Evolutionary conservation across 768 basidiomycete genomes (phyloP).

Genomic region (Daedaleopsis nitida): DNA sequence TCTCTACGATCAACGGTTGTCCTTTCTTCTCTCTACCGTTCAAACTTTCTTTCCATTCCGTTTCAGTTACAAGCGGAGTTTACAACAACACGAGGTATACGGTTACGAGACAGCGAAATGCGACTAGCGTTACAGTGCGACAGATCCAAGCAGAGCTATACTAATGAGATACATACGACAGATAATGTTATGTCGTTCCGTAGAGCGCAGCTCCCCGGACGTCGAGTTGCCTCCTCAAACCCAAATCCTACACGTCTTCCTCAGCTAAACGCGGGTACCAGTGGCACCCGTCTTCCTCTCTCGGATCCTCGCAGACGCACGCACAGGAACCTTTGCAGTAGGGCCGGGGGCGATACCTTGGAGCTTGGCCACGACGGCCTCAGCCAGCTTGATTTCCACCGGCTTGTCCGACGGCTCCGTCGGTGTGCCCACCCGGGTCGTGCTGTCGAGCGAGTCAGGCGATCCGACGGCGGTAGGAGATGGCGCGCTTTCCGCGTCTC

Average conservation of each 20-base stretch:
- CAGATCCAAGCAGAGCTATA: neutral
- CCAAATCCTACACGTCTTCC: too few relatives aligned
- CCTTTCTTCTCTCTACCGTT: neutral
- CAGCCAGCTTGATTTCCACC: neutral
- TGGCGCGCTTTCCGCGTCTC: neutral
- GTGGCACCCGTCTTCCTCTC: neutral
- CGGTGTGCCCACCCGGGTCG: neutral
- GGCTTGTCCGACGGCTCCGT: neutral
- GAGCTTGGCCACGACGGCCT: neutral
- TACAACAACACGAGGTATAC: neutral
- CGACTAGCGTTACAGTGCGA: neutral
- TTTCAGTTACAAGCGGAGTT: neutral
- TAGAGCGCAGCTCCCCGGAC: neutral
- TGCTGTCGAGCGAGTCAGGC: neutral
- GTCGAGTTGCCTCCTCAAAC: neutral
- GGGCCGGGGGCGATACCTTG: neutral
- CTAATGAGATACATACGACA: neutral
- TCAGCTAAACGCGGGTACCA: too few relatives aligned
- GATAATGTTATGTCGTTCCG: neutral
- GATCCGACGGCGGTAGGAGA: neutral
- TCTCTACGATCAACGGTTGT: neutral
- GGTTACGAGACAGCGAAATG: neutral
- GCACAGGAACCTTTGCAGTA: neutral
- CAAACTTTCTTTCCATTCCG: neutral
- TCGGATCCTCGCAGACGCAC: neutral